These are phyloP conservation scores for Dothideomycetes sp. DNA, from an alignment of 2,329 filamentous ascomycete genomes.

Conservation along the genomic window DNA sequence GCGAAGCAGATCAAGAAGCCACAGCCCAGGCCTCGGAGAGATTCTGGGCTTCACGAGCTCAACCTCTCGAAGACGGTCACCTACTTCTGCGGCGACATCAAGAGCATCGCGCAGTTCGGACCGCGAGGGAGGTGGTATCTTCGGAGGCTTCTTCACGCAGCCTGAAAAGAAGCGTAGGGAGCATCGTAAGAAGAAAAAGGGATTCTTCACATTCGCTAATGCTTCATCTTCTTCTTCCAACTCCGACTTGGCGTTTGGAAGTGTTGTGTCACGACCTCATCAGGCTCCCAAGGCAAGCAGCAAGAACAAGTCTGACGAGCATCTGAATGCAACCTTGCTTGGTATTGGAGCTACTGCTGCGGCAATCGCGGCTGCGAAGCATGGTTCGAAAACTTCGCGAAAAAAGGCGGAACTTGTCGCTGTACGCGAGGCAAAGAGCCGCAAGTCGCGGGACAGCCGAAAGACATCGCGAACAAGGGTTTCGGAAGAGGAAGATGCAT, in stretches of 20 bases:
- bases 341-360: slow-evolving; percentile 38
- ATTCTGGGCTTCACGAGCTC: slow-evolving; percentile 13
- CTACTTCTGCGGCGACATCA: slow-evolving; percentile 10
- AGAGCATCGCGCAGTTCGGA: slow-evolving; percentile 9
- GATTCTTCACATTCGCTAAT: slow-evolving; percentile 40
- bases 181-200: slow-evolving; percentile 23
- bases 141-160: slow-evolving; percentile 20
- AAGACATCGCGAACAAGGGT: slow-evolving; percentile 11
- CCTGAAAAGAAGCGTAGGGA: slow-evolving; percentile 12
- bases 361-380: slow-evolving; percentile 34
- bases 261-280: slow-evolving; percentile 12
- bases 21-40: slow-evolving; percentile 15
- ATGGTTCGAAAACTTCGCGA: slow-evolving; percentile 17
- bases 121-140: slow-evolving; percentile 14
- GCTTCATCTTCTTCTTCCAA: slow-evolving; percentile 35
- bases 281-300: slow-evolving; percentile 8
- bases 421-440: slow-evolving; percentile 21
- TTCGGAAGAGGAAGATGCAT: slow-evolving; percentile 40
- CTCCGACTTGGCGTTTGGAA: slow-evolving; percentile 35
- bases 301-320: slow-evolving; percentile 30
- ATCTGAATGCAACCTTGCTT: slow-evolving; percentile 33
- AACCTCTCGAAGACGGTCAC: slow-evolving; percentile 6
- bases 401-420: slow-evolving; percentile 22
- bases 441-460: slow-evolving; percentile 12
- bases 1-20: slow-evolving; percentile 31